Base-by-base conservation (phyloP, 495 filamentous ascomycete genomes). In the Podospora appendiculata region DNA sequence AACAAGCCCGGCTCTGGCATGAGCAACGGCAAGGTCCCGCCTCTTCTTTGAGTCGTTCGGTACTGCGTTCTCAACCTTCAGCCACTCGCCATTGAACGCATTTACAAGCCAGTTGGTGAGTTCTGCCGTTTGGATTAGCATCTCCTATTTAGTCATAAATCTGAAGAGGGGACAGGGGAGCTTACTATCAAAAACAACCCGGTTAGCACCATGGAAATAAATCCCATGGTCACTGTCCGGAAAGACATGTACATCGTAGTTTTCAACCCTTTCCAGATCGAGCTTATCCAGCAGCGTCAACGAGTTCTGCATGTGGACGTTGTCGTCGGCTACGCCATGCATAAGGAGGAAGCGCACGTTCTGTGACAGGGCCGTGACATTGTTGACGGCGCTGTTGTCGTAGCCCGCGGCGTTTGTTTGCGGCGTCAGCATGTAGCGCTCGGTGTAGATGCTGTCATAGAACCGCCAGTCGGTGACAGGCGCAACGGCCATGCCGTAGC, bases 391-490 rank as follows among this genome's bases (percentile, higher is more conserved):
- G 16, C 87, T 78, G 57, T 81, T 84, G 18, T 83, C 74, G 68
- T 96, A 98, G 2, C 93, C 91, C 0, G 66, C 60, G 1, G 73
- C 75, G 60, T 96, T 96, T 58, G 85, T 75, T 56, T 94, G 82
- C 25, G 92, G 91, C 5, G 85, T 95, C 56, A 89, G 86, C 91
- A 96, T 96, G 65, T 95, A 96, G 36, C 91, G 80, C 67, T 96
- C 91, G 6, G 92, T 96, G 69, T 96, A 96, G 55, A 96, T 87
- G 19, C 87, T 91, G 64, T 96, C 90, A 65, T 96, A 96, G 64
- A 85, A 94, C 42, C 85, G 76, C 94, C 94, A 98, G 65, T 98
- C 90, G 1, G 94, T 98, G 11, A 98, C 93, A 9, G 93, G 93
- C 4, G 94, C 94, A 19, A 98, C 93, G 11, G 93, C 90, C 89